These are phyloP conservation scores for Thelonectria discophora DNA, from an alignment of 2,329 filamentous ascomycete genomes.

Conservation along the genomic window DNA sequence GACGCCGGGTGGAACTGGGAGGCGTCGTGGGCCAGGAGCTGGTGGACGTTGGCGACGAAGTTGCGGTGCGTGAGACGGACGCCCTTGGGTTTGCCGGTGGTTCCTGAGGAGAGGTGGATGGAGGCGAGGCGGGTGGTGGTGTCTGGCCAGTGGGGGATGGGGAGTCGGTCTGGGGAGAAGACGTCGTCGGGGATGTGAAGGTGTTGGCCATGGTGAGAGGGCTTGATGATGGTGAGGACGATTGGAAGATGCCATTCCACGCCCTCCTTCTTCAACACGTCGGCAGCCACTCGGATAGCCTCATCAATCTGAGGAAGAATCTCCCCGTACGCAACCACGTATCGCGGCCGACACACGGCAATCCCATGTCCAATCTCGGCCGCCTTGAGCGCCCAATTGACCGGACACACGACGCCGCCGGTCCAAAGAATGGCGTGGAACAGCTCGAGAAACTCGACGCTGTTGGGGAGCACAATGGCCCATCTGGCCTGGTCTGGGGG, in stretches of 20 bases:
- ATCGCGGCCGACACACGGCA: conserved; percentile 53
- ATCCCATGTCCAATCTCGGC: conserved; percentile 53
- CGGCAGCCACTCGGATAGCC: conserved; percentile 45
- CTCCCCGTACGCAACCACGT: conserved; percentile 51
- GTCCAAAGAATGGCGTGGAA: conserved; percentile 54
- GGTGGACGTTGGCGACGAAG: conserved; percentile 71
- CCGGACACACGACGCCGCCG: conserved; percentile 50
- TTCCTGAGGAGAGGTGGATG: conserved; percentile 63
- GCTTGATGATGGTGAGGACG: conserved; percentile 47
- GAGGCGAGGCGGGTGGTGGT: conserved; percentile 48
- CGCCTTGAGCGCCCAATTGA: conserved; percentile 51
- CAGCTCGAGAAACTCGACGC: conserved; percentile 54
- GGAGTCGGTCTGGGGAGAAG: conserved; percentile 41
- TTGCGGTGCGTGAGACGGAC: conserved; percentile 79
- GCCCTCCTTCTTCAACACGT: conserved; percentile 38
- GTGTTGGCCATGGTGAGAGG: conserved; percentile 27
- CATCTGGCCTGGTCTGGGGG: conserved; percentile 51
- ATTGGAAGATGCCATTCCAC: conserved; percentile 47
- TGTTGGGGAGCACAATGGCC: conserved; percentile 56
- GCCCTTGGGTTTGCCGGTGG: conserved; percentile 83
- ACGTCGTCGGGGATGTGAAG: conserved; percentile 48
- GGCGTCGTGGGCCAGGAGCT: conserved; percentile 50
- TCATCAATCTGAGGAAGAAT: conserved; percentile 43
- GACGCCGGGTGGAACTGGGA: conserved; percentile 47
- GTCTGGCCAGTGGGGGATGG: conserved; percentile 49